These are phyloP conservation scores for Beverwykella pulmonaria DNA, from an alignment of 495 filamentous ascomycete species.

Conservation along the genomic window DNA sequence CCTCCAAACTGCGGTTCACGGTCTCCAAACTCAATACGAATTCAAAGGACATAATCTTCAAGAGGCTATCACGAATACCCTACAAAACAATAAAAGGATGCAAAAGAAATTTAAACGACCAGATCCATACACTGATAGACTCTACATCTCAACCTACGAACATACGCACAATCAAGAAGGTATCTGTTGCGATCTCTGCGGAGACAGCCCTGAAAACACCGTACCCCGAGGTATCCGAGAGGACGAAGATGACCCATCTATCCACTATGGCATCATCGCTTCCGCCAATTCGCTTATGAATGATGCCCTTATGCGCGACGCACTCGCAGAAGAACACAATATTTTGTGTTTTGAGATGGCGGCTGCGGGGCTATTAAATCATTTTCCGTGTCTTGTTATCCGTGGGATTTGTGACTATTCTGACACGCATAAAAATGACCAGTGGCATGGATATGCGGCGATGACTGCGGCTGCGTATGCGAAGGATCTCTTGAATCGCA, in stretches of 20 bases:
- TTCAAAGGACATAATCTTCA: background rate
- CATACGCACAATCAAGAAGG: background rate
- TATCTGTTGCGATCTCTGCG: background rate
- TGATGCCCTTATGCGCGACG: background rate
- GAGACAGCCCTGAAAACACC: background rate
- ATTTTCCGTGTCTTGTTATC: background rate
- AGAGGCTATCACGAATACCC: background rate
- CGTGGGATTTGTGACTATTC: background rate
- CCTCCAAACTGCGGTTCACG: background rate
- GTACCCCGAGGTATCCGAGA: background rate
- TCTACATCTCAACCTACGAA: background rate
- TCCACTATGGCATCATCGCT: slow-evolving; percentile 1
- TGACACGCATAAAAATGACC: background rate
- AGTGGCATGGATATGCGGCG: background rate
- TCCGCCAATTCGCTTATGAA: background rate
- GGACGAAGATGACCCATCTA: background rate
- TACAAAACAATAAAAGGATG: background rate
- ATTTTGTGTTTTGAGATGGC: slow-evolving; percentile 3
- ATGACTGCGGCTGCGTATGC: slow-evolving; percentile 21
- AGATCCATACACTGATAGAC: background rate
- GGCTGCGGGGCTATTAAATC: no score
- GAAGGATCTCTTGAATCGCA: slow-evolving; percentile 37
- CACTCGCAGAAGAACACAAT: background rate
- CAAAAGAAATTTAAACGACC: background rate
- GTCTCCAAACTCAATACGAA: background rate